These are phyloP conservation scores for Dryadomyces quercus-mongolicae DNA, from an alignment of 2,329 filamentous ascomycete genomes.

Conservation along the genomic window DNA sequence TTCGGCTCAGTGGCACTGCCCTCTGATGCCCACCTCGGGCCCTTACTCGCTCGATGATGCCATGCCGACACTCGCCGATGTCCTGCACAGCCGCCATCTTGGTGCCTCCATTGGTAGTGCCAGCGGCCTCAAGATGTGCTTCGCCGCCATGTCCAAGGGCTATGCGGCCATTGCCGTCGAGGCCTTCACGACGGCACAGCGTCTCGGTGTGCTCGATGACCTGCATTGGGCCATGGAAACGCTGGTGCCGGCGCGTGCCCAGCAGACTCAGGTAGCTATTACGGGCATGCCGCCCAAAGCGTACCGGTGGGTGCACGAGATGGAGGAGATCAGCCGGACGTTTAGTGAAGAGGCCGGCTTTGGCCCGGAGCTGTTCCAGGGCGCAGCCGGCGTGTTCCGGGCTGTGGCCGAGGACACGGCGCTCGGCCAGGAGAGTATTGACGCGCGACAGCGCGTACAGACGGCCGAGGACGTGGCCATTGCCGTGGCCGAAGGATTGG, in stretches of 20 bases:
- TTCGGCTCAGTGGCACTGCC: conserved; percentile 10
- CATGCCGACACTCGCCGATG: conserved; percentile 21
- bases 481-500: conserved; percentile 14
- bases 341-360: conserved; percentile 56
- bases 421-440: conserved; percentile 46
- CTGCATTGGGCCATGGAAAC: conserved; percentile 41
- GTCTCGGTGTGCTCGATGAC: conserved; percentile 48
- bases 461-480: conserved; percentile 29
- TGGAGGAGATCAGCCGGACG: conserved; percentile 61
- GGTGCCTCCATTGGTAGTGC: conserved; percentile 38
- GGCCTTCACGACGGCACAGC: conserved; percentile 55
- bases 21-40: conserved; percentile 29
- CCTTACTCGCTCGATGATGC: conserved; percentile 24
- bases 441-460: conserved; percentile 40
- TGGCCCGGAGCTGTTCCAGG: conserved; percentile 38
- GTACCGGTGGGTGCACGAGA: conserved; percentile 66
- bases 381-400: conserved; percentile 49
- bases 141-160: conserved; percentile 48
- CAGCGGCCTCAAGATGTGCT: conserved; percentile 54
- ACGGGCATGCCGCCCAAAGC: conserved; percentile 58
- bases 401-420: conserved; percentile 49
- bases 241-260: conserved; percentile 33
- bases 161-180: conserved; percentile 59
- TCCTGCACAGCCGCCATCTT: conserved; percentile 38
- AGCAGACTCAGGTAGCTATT: conserved; percentile 29